Percentiles rank a stretch among this genome's conserved stretches.
phyloP scores from a whole-genome alignment of 306 rosid genomes.

The Fragaria ananassa region DNA sequence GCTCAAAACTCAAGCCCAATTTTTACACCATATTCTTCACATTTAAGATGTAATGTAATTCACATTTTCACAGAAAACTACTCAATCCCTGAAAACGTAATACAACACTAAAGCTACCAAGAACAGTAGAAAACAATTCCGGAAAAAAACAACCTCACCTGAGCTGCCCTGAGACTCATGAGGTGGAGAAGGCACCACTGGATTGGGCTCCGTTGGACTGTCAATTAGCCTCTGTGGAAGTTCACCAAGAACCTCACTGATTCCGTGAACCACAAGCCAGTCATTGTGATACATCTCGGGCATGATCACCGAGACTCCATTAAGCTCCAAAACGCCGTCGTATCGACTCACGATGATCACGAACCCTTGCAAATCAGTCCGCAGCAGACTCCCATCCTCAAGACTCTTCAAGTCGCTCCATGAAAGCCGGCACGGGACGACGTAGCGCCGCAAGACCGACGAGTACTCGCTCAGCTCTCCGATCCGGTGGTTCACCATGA shows the following conservation, averaged over 20 bases:
- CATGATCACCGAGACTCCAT: constrained; percentile 32
- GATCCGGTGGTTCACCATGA: constrained; percentile 1
- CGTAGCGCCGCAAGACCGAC: constrained; percentile 39
- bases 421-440: constrained; percentile 48
- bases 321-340: constrained; percentile 24
- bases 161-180: not conserved
- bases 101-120: no score
- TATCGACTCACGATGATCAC: constrained; percentile 30
- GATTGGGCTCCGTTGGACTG: no score
- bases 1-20: no score
- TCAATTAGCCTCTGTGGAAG: not conserved
- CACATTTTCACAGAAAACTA: no score
- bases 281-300: constrained; percentile 36
- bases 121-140: no score
- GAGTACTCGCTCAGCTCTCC: constrained; percentile 22
- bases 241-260: constrained; percentile 25
- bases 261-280: constrained; percentile 43
- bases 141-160: not conserved
- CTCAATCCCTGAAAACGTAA: no score
- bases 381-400: constrained; percentile 30
- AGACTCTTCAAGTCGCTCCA: constrained; percentile 39
- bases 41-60: no score
- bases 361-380: constrained; percentile 37
- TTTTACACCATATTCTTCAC: no score
- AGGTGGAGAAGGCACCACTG: constrained; percentile 1